phyloP scores from a whole-genome alignment of 768 basidiomycete species.

The Lactarius pseudohatsudake region DNA sequence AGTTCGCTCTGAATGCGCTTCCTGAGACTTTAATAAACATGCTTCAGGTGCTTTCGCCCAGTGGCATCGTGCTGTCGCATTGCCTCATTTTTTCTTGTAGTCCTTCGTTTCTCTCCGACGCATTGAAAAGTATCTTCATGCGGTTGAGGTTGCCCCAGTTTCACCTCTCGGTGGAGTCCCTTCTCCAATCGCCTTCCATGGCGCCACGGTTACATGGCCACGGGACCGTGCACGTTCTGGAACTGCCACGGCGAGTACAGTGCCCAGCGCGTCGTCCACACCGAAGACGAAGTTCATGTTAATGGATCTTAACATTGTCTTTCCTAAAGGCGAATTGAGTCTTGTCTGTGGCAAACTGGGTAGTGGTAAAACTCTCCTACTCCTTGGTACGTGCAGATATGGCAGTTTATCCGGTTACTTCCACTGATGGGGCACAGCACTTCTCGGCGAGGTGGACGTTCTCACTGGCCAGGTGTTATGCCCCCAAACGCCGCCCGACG shows the following conservation, averaged over 20 bases:
- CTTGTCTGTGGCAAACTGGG: conserved; percentile 89
- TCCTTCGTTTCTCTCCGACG: conserved; percentile 82
- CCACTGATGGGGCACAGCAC: conserved; percentile 43
- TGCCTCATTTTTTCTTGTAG: conserved; percentile 36
- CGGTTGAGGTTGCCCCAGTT: conserved; percentile 67
- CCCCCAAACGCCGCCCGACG: conserved; percentile 82
- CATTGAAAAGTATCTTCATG: conserved; percentile 85
- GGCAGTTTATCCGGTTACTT: background rate
- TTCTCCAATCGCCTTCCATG: conserved; percentile 70
- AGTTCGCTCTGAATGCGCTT: conserved; percentile 81
- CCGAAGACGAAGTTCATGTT: conserved; percentile 80
- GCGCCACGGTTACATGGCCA: conserved; percentile 90
- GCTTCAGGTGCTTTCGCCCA: conserved; percentile 59
- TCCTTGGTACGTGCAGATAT: conserved; percentile 50
- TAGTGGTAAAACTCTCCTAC: conserved; percentile 81
- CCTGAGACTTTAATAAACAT: conserved; percentile 91
- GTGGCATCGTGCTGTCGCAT: background rate
- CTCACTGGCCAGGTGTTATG: conserved; percentile 78
- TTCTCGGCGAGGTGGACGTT: conserved; percentile 87
- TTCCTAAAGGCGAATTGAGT: conserved; percentile 77
- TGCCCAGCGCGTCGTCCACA: conserved; percentile 62
- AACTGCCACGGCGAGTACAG: conserved; percentile 38
- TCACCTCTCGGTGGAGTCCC: conserved; percentile 55
- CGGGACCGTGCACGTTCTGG: conserved; percentile 55
- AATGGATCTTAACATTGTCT: conserved; percentile 71